Evolutionary conservation across 345 rosid species (phyloP).

Genomic region (Eucalyptus coolabah): DNA sequence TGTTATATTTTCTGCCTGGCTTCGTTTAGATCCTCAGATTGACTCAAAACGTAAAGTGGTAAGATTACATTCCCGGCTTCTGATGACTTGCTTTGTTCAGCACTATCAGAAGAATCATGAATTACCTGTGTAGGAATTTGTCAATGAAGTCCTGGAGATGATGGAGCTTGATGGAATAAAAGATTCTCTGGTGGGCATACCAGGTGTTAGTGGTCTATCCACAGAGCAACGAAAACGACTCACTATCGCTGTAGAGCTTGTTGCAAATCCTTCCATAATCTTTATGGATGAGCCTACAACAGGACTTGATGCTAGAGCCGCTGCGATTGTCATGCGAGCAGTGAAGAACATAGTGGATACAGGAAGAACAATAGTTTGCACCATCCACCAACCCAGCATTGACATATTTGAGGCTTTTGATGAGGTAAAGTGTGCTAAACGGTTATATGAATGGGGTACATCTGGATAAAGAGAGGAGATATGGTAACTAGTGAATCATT

Average conservation of each 20-base stretch:
- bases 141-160: constrained; percentile 57
- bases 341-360: constrained; percentile 68
- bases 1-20: constrained; percentile 61
- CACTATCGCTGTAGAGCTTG: constrained; percentile 74
- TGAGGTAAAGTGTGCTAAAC: constrained; percentile 24
- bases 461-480: no score
- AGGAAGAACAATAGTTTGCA: constrained; percentile 77
- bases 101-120: background rate
- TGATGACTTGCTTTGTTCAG: background rate
- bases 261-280: constrained; percentile 72
- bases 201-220: constrained; percentile 53
- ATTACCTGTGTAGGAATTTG: constrained; percentile 37
- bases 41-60: constrained; percentile 44
- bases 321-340: constrained; percentile 78
- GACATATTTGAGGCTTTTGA: constrained; percentile 81
- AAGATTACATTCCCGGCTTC: background rate
- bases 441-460: no score
- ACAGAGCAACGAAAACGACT: constrained; percentile 74
- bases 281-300: constrained; percentile 94
- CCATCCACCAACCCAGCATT: constrained; percentile 81
- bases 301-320: constrained; percentile 78
- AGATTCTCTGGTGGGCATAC: constrained; percentile 56
- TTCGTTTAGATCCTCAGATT: constrained; percentile 52
- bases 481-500: background rate
- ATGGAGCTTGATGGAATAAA: constrained; percentile 63